Conservation (phyloP, 176 grass and related monocot genomes). For the Guadua angustifolia region DNA sequence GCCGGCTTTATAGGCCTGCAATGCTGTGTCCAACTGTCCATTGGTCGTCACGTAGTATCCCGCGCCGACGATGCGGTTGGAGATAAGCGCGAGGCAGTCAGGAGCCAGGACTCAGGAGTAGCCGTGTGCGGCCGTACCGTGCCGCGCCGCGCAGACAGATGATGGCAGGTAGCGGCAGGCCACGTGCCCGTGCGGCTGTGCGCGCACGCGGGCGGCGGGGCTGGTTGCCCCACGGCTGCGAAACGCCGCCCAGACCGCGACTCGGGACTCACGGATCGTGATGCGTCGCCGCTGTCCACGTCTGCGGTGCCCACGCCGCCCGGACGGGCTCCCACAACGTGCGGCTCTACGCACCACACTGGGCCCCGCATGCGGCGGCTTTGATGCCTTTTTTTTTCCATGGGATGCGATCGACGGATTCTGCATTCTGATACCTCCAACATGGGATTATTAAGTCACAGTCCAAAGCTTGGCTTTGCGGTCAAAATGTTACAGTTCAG, state of each 20-base stretch:
- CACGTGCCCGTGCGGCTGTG: slow-evolving; percentile 41
- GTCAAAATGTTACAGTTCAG: neutral
- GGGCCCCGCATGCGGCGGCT: slow-evolving; percentile 46
- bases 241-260: slow-evolving; percentile 48
- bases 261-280: slow-evolving; percentile 57
- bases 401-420: neutral
- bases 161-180: slow-evolving; percentile 13
- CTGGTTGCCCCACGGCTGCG: slow-evolving; percentile 30
- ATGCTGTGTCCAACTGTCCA: neutral
- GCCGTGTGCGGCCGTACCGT: too few relatives aligned
- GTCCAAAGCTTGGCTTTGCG: neutral
- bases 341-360: slow-evolving; percentile 41
- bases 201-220: slow-evolving; percentile 53
- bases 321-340: slow-evolving; percentile 57
- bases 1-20: slow-evolving; percentile 35
- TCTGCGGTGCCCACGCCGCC: slow-evolving; percentile 33
- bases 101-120: neutral
- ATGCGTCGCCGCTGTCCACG: slow-evolving; percentile 24
- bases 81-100: neutral
- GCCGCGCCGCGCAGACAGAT: neutral
- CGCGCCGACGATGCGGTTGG: slow-evolving; percentile 52
- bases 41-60: slow-evolving; percentile 31
- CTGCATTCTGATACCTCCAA: neutral
- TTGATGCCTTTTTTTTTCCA: slow-evolving; percentile 58
- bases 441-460: neutral